Evolutionary conservation across 2,329 filamentous ascomycete genomes (phyloP), one percentile per base, ranked within the genome.

Genomic region (Plectosphaerella sp.): DNA sequence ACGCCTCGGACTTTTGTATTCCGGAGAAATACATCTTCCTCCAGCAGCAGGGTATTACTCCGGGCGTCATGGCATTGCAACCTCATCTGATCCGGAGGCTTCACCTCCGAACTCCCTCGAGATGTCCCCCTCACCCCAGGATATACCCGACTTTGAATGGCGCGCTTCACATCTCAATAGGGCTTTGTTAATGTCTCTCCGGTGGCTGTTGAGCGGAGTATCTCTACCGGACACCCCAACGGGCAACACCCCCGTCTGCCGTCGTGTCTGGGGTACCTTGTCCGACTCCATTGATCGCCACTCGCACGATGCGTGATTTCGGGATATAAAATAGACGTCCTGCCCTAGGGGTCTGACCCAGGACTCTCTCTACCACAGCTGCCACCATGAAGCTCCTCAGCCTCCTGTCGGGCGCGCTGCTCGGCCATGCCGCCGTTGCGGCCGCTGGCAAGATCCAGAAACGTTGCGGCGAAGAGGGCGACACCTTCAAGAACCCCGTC

Each of bases 401-500:
- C n/a, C 41, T 43, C 18, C 6, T 43, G n/a, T 16, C 41, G n/a
- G 18, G 41, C 41, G 41, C 41, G n/a, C 41, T 43, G 41, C 41
- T 43, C n/a, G 41, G 41, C 41, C 16, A 18, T 5, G 41, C 41
- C 16, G 41, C 41, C n/a, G n/a, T 43, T 9, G 41, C 41, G 11
- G 18, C 11, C 11, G 41, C 41, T n/a, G 41, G n/a, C 41, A 43
- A 43, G 41, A 20, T 43, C 41, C 15, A 43, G 41, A 43, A 43
- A n/a, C 41, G 41, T 4, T 43, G 41, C 16, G 16, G 15, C 18
- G 41, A 43, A 12, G 41, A 43, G 16, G 41, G 18, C n/a, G n/a
- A 16, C 11, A 59, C 58, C 15, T 76, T 77, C 58, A 66, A 62
- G 14, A 81, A 82, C 57, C 79, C 78, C 0, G 67, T 82, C n/a